Evolutionary conservation across 805 yeast genomes (phyloP).

Genomic region (Candida pseudoglaebosa): DNA sequence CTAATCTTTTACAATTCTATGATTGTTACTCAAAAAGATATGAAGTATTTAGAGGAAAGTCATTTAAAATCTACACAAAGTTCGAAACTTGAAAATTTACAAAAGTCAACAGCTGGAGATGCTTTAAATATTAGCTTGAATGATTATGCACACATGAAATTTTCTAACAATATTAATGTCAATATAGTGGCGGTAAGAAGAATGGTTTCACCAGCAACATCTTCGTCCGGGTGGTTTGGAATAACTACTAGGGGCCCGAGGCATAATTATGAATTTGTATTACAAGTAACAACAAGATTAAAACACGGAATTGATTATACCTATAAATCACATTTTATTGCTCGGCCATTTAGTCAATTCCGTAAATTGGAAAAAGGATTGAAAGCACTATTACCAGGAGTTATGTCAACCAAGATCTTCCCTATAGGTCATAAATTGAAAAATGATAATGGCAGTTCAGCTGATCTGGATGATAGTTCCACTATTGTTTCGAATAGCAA

Average conservation of each 20-base stretch:
- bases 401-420: constrained; percentile 49
- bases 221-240: neutral
- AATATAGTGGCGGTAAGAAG: constrained; percentile 63
- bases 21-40: constrained; percentile 57
- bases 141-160: constrained; percentile 27
- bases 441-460: constrained; percentile 26
- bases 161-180: constrained; percentile 54
- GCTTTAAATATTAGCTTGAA: constrained; percentile 3
- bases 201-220: constrained; percentile 20
- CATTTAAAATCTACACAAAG: constrained; percentile 35
- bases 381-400: constrained; percentile 60
- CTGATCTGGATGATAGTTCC: neutral
- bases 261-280: constrained; percentile 44
- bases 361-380: constrained; percentile 50
- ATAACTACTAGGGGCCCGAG: constrained; percentile 3
- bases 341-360: constrained; percentile 68
- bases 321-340: constrained; percentile 41
- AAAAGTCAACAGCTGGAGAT: constrained; percentile 3
- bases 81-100: constrained; percentile 33
- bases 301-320: constrained; percentile 14
- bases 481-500: neutral
- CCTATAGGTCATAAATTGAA: constrained; percentile 53
- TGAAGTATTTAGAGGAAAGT: constrained; percentile 37
- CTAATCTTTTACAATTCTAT: constrained; percentile 73
- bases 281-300: constrained; percentile 35